Percentiles rank a stretch among this genome's conserved stretches.
phyloP scores from a whole-genome alignment of 2,329 filamentous ascomycete species.

The Phoma sp. region DNA sequence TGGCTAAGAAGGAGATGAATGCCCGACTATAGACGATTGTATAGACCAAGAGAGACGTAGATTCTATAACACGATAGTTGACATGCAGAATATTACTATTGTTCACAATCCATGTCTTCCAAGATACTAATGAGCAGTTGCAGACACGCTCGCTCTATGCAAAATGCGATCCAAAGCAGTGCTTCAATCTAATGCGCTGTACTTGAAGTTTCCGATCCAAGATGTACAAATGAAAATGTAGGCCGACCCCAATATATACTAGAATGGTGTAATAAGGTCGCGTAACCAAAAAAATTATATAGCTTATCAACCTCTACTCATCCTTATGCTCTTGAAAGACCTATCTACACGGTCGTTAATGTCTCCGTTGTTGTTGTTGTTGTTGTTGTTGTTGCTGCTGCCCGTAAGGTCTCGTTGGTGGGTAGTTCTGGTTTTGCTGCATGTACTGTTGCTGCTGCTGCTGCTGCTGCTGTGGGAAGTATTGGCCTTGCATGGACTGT shows the following conservation, averaged over 20 bases:
- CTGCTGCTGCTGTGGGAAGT: constrained; percentile 32
- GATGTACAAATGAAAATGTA: constrained; percentile 5
- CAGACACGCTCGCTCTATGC: background rate
- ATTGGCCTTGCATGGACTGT: constrained; percentile 36
- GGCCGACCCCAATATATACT: constrained; percentile 9
- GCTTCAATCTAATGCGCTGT: constrained; percentile 8
- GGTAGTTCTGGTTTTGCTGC: constrained; percentile 26
- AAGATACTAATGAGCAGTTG: background rate
- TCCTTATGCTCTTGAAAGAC: constrained; percentile 4
- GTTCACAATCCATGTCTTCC: background rate
- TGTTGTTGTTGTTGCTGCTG: constrained; percentile 30
- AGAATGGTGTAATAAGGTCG: constrained; percentile 5
- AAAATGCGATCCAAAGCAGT: constrained; percentile 4
- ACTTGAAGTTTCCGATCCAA: background rate
- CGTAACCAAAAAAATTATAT: constrained; percentile 1
- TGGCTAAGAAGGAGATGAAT: constrained; percentile 30
- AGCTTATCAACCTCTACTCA: background rate
- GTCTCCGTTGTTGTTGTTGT: constrained; percentile 31
- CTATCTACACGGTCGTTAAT: constrained; percentile 8
- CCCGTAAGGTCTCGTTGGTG: constrained; percentile 40
- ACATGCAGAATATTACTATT: constrained; percentile 6
- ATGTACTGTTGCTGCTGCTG: constrained; percentile 13
- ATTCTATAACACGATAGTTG: too few relatives aligned
- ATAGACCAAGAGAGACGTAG: constrained; percentile 11
- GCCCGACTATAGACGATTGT: constrained; percentile 27